phyloP scores from a whole-genome alignment of 78 protist genomes.

The Planoprotostelium fungivorum region DNA sequence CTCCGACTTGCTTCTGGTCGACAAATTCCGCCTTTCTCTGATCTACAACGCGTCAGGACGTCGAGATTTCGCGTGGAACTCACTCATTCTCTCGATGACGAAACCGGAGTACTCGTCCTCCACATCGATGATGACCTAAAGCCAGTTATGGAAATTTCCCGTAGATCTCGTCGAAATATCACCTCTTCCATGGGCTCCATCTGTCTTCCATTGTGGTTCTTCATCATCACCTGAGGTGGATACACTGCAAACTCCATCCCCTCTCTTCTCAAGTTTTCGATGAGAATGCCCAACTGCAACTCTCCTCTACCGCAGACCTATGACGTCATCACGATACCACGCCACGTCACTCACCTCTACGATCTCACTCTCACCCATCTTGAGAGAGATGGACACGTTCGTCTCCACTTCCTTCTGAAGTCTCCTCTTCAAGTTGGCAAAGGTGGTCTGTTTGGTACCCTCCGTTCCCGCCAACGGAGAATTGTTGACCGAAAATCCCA shows the following conservation, averaged over 20 bases:
- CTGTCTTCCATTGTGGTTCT: not conserved
- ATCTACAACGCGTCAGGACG: not conserved
- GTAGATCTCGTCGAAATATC: not conserved
- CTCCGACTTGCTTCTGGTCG: conserved; percentile 34
- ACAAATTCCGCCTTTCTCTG: conserved; percentile 48
- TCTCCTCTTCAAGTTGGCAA: conserved; percentile 54
- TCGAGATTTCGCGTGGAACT: not conserved
- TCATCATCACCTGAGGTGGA: conserved; percentile 59
- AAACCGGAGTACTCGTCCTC: conserved; percentile 59
- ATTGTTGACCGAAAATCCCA: conserved; percentile 72
- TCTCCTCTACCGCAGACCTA: conserved; percentile 84
- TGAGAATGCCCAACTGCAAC: conserved; percentile 85
- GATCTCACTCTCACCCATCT: conserved; percentile 22
- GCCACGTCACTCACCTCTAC: conserved; percentile 37
- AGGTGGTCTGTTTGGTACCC: conserved; percentile 55
- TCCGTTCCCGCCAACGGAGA: conserved; percentile 80
- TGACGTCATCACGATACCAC: not conserved
- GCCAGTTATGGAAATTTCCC: not conserved
- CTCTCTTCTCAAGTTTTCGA: conserved; percentile 90
- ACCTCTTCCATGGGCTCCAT: conserved; percentile 58
- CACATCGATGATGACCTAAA: conserved; percentile 64
- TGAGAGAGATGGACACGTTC: conserved; percentile 75
- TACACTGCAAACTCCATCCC: conserved; percentile 80
- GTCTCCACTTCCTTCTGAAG: conserved; percentile 68
- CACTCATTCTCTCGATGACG: conserved; percentile 54